Evolutionary conservation across 768 basidiomycete species (phyloP).

Genomic region (Baorangia bicolor): DNA sequence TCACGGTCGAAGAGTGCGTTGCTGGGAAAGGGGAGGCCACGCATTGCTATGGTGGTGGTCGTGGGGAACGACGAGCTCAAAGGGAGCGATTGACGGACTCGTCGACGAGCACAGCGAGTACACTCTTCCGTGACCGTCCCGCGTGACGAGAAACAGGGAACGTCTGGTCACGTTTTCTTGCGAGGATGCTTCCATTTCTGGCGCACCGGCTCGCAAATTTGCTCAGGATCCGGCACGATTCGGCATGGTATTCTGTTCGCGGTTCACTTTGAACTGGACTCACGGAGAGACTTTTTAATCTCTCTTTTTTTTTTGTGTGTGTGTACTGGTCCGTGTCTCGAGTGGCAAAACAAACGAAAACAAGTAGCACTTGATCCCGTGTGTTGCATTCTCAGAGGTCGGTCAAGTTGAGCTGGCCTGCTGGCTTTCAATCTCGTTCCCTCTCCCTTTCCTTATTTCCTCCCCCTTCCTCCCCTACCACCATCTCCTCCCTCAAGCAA

Average conservation of each 20-base stretch:
- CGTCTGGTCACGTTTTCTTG: constrained; percentile 27
- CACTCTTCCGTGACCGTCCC: constrained; percentile 30
- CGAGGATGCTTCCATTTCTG: constrained; percentile 18
- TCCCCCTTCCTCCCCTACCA: constrained; percentile 23
- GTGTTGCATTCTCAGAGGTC: constrained; percentile 33
- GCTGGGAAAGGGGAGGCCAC: constrained; percentile 53
- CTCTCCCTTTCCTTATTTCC: constrained; percentile 11
- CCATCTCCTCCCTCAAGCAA: constrained; percentile 60
- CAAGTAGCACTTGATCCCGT: constrained; percentile 33
- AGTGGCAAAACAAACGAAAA: constrained; percentile 27
- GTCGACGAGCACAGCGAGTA: constrained; percentile 39
- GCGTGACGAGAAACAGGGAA: constrained; percentile 30
- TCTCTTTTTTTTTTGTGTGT: background rate
- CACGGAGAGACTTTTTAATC: background rate
- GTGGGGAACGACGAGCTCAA: constrained; percentile 16
- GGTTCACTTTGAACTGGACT: no score
- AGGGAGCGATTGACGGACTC: constrained; percentile 27
- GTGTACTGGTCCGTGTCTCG: constrained; percentile 15
- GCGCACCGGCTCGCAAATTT: background rate
- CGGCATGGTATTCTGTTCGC: background rate
- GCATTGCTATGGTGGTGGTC: constrained; percentile 41
- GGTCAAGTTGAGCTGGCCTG: constrained; percentile 33
- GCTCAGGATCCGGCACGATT: background rate
- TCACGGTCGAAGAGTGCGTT: constrained; percentile 51
- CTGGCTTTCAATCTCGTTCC: constrained; percentile 38